Evolutionary conservation across 805 yeast species (phyloP), one percentile per base, ranked within the genome.

Genomic region (Teunomyces tritomae): DNA sequence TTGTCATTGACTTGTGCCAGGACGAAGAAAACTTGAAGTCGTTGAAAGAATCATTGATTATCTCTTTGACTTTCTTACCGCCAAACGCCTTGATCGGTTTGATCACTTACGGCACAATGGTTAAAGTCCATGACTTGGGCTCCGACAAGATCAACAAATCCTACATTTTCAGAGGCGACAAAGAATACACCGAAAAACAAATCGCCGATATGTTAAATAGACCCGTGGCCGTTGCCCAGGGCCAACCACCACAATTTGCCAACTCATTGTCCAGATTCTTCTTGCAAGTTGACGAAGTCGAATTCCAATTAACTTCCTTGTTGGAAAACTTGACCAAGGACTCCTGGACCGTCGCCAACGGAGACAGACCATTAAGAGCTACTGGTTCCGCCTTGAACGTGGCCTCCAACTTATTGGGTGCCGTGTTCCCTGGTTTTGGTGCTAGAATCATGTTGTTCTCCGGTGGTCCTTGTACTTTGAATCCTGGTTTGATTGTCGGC

Each of bases 401-500:
- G 55, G 96, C 97, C 8, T 77, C 90, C 26, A 79, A 87, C 57
- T 65, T 94, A 47, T 78, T 90, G 54, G 96, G 91, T 63, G 84
- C 88, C 33, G 77, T 94, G 27, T 89, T 82, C 71, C 84, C 90
- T 45, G 90, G 88, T 48, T 82, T 84, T 57, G 96, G 97, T 44
- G 90, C 96, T 11, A 83, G 97, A 65, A 78, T 94, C 57, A 84
- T 89, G 75, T 75, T 94, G 50, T 94, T 94, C 62, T 83, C 96
- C 35, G 95, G 92, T 46, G 99, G 99, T 53, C 96, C 97, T 43
- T 85, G 97, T 65, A 94, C 99, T 40, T 83, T 87, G 62, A 87
- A 86, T 40, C 98, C 99, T 9, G 99, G 99, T 58, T 74, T 88
- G 64, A 89, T 94, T 56, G 99, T 94, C 27, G 89, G 92, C 39